Evolutionary conservation across 2,329 filamentous ascomycete species (phyloP).

Genomic region (Knufia fluminis): DNA sequence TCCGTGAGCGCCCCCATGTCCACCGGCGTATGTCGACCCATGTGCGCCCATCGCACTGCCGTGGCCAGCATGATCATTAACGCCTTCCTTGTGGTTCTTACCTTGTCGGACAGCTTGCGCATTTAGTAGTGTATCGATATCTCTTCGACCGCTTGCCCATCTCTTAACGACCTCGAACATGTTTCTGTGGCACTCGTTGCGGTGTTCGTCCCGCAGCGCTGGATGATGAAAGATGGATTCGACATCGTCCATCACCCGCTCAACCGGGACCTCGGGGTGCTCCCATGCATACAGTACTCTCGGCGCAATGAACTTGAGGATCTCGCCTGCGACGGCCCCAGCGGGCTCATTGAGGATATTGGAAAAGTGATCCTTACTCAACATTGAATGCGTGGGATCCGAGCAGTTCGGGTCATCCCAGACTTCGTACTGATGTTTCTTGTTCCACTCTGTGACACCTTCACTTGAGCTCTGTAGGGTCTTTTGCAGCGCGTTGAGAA

Average conservation of each 20-base stretch:
- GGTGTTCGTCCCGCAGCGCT: slow-evolving; percentile 60
- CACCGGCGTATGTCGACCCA: background rate
- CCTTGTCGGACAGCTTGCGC: slow-evolving; percentile 76
- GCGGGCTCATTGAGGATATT: slow-evolving; percentile 69
- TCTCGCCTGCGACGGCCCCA: slow-evolving; percentile 62
- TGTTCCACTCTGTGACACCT: slow-evolving; percentile 56
- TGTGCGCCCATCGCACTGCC: slow-evolving; percentile 8
- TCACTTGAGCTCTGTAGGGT: slow-evolving; percentile 78
- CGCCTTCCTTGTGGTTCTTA: slow-evolving; percentile 59
- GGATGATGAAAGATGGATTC: slow-evolving; percentile 85
- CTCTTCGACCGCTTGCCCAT: slow-evolving; percentile 62
- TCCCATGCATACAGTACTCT: slow-evolving; percentile 90
- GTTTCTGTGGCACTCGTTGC: slow-evolving; percentile 65
- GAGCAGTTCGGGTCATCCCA: slow-evolving; percentile 68
- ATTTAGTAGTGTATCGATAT: slow-evolving; percentile 65
- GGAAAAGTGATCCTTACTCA: slow-evolving; percentile 77
- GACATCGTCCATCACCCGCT: slow-evolving; percentile 76
- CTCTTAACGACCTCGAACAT: slow-evolving; percentile 82
- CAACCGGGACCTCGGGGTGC: slow-evolving; percentile 68
- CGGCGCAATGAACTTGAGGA: slow-evolving; percentile 79
- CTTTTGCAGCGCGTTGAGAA: slow-evolving; percentile 80
- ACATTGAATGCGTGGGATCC: slow-evolving; percentile 72
- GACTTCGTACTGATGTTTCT: slow-evolving; percentile 66
- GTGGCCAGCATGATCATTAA: slow-evolving; percentile 15
- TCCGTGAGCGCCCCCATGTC: background rate